Evolutionary conservation across 352 stramenopile species (phyloP).

Genomic region (Phytophthora niederhauseri): DNA sequence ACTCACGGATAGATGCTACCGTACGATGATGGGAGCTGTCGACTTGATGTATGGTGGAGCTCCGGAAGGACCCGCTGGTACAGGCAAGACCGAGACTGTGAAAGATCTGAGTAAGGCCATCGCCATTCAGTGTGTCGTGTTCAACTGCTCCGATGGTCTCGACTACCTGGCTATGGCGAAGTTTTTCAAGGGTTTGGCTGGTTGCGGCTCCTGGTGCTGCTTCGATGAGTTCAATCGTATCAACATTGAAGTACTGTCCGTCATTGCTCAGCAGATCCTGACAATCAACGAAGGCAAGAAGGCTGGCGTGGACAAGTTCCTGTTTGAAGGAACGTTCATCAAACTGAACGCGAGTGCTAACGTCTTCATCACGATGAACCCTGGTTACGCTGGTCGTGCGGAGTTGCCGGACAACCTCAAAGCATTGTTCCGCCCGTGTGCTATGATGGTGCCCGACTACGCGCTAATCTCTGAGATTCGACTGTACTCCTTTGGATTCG

Average conservation of each 20-base stretch:
- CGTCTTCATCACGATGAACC: constrained; percentile 97
- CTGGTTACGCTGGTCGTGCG: constrained; percentile 95
- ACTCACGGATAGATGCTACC: constrained; percentile 94
- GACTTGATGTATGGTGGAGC: constrained; percentile 94
- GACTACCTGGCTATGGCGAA: constrained; percentile 96
- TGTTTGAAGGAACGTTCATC: constrained; percentile 95
- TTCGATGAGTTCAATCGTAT: constrained; percentile 98
- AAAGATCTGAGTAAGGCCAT: constrained; percentile 96
- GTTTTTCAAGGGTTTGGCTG: constrained; percentile 95
- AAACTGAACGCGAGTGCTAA: constrained; percentile 93
- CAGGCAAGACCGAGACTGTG: constrained; percentile 95
- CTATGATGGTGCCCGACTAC: constrained; percentile 97
- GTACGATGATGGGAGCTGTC: constrained; percentile 95
- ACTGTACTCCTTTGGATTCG: constrained; percentile 94
- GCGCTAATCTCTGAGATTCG: constrained; percentile 95
- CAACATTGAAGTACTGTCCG: constrained; percentile 95
- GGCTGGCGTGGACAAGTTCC: constrained; percentile 91
- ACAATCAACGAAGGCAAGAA: constrained; percentile 94
- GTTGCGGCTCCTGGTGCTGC: constrained; percentile 93
- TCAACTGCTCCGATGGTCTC: constrained; percentile 93
- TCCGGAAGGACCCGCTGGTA: constrained; percentile 93
- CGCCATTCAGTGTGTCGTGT: constrained; percentile 96
- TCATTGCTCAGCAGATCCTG: constrained; percentile 95
- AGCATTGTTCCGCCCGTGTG: constrained; percentile 93
- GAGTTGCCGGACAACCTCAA: constrained; percentile 96